Conservation (phyloP, 148 eudicot species). For the Vaccinium macrocarpon region DNA sequence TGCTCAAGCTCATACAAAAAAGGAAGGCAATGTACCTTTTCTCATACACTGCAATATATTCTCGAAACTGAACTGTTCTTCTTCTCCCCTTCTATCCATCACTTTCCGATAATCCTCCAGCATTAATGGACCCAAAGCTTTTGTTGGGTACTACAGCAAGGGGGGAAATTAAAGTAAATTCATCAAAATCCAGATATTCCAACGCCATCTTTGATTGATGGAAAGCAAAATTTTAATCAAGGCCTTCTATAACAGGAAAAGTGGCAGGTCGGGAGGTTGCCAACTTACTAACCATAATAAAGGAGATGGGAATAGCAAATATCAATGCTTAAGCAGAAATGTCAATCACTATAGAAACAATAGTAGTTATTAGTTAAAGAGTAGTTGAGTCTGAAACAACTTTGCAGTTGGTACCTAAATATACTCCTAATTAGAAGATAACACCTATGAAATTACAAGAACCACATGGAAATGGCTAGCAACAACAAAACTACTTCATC, state of each 20-base stretch:
- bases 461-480: not conserved
- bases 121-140: constrained; percentile 85
- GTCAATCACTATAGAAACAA: not conserved
- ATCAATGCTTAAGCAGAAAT: not conserved
- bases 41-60: constrained; percentile 70
- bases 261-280: not conserved
- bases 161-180: not conserved
- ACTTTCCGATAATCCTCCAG: constrained; percentile 86
- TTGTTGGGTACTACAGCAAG: constrained; percentile 74
- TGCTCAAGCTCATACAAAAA: not conserved
- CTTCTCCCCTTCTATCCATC: constrained; percentile 88
- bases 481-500: not conserved
- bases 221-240: not conserved
- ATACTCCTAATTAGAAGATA: not conserved
- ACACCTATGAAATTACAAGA: not conserved
- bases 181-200: not conserved
- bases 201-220: not conserved
- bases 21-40: constrained; percentile 49
- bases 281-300: not conserved
- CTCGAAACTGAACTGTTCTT: constrained; percentile 72
- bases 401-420: not conserved
- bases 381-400: not conserved
- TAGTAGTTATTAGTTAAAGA: not conserved
- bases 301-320: not conserved
- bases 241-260: constrained; percentile 4